A percentile compares a stretch with the other conserved stretches of the same genome.
Conservation (phyloP, 257 asterid genomes). For the Petunia secreta region DNA sequence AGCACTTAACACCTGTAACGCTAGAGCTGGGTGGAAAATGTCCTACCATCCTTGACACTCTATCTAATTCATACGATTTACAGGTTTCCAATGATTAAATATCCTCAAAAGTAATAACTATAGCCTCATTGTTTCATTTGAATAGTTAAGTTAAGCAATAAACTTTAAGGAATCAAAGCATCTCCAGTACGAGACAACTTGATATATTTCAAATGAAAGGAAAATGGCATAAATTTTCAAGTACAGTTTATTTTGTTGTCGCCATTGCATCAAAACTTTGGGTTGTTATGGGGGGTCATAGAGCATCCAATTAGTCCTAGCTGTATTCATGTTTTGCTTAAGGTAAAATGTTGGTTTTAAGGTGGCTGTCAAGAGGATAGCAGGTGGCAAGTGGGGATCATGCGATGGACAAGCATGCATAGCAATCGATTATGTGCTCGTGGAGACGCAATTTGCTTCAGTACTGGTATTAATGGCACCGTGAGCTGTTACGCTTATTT, state of each 20-base stretch:
- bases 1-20: constrained; percentile 91
- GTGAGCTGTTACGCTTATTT: background rate
- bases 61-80: constrained; percentile 58
- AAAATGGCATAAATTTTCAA: background rate
- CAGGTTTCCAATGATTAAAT: constrained; percentile 48
- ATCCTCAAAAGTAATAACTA: background rate
- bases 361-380: constrained; percentile 83
- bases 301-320: background rate
- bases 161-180: no score
- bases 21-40: constrained; percentile 97
- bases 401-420: constrained; percentile 99
- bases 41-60: constrained; percentile 75
- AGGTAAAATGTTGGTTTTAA: constrained; percentile 35
- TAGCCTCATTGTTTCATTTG: background rate
- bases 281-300: background rate
- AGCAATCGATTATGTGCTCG: constrained; percentile 82
- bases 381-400: constrained; percentile 88
- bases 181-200: background rate
- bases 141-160: no score
- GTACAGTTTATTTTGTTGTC: background rate
- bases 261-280: background rate
- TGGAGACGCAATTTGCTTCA: constrained; percentile 57
- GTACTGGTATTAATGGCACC: constrained; percentile 52
- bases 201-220: constrained; percentile 3
- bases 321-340: constrained; percentile 25